phyloP scores from a whole-genome alignment of 2,329 filamentous ascomycete genomes.

The Cladosporium sp. region DNA sequence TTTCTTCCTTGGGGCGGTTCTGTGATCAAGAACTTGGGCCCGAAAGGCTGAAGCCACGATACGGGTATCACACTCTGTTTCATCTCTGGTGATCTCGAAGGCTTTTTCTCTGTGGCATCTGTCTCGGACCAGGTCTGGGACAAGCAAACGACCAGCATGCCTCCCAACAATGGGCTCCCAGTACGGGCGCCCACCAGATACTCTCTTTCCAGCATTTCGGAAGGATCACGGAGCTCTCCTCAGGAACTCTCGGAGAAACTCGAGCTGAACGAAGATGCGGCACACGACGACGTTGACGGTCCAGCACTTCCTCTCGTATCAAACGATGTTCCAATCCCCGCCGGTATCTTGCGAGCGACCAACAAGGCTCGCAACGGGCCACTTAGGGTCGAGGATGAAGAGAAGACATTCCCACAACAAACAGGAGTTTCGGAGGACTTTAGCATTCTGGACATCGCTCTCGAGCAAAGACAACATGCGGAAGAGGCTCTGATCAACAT shows the following conservation, averaged over 20 bases:
- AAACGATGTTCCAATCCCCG: not conserved
- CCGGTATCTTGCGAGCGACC: not conserved
- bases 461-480: not conserved
- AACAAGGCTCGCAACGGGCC: not conserved
- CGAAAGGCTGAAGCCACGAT: not conserved
- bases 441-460: not conserved
- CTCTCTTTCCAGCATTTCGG: not conserved
- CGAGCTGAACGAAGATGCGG: not conserved
- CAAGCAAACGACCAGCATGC: not conserved
- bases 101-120: not conserved
- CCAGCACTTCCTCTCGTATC: not conserved
- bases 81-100: not conserved
- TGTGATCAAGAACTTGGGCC: not conserved
- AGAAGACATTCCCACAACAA: not conserved
- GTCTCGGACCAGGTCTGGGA: not conserved
- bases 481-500: not conserved
- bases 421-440: not conserved
- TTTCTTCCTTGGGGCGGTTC: not conserved
- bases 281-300: not conserved
- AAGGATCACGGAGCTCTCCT: not conserved
- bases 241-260: not conserved
- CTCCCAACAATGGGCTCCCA: not conserved
- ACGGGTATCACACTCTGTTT: not conserved
- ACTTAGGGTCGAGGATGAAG: not conserved
- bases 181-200: not conserved